Base-by-base conservation (phyloP, 768 basidiomycete species). In the Tricholoma furcatifolium region DNA sequence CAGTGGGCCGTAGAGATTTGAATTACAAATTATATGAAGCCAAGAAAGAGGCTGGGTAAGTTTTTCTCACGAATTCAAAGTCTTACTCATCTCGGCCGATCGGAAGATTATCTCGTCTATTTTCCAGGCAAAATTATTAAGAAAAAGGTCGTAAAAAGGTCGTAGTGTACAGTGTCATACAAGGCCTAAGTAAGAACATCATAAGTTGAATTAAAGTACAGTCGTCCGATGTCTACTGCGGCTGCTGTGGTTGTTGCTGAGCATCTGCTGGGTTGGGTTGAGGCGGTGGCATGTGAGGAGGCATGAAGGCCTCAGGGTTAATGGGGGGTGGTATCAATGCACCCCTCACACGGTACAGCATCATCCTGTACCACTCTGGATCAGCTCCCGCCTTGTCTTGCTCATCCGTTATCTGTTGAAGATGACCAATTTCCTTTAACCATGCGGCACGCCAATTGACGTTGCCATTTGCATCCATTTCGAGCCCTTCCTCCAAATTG, bases 341-440 rank as follows among this genome's bases (percentile, higher is more conserved):
- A 40, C 77, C 78, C 50, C 91, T 76, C 39, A 92, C 83, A n/a
- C 88, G 82, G 63, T 88, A 76, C 8, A 91, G 64, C 89, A 93
- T 92, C 81, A 88, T 85, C 57, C 86, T 74, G 61, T 85, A 93
- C 91, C 91, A 93, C 56, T 93, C 91, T 41, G 82, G 83, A 46
- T 89, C 88, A 2, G 80, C 85, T 27, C 86, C 87, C 17, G 83
- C 82, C 69, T 91, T 91, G 65, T 93, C 88, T 63, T 92, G 91
- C 60, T 92, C 87, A 8, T 70, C 77, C 0, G 91, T 87, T n/a
- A 91, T 71, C 57, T 87, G 83, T 62, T 87, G 84, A 51, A 93
- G 71, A 62, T 82, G 82, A 8, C 78, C 78, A 44, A 93, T 78
- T 70, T 93, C 91, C 66, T 92, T 92, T 51, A 85, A 70, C 85